These are phyloP conservation scores for Termitomyces sp. DNA, from an alignment of 768 basidiomycete genomes.

Conservation along the genomic window DNA sequence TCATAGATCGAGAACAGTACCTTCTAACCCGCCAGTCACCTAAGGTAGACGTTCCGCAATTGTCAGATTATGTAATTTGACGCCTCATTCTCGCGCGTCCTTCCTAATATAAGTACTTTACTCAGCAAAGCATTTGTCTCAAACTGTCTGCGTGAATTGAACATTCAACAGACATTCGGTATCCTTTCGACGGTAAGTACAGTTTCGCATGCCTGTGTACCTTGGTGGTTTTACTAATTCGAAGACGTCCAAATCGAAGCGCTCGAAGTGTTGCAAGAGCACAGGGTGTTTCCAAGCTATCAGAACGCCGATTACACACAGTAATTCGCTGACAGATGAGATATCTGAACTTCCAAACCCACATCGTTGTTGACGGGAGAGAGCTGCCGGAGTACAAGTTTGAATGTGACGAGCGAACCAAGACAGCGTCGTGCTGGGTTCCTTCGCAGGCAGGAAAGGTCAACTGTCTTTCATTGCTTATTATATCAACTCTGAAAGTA, in stretches of 20 bases:
- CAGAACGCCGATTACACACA: neutral
- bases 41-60: neutral
- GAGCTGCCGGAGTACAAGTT: constrained; percentile 12
- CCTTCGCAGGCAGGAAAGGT: constrained; percentile 20
- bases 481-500: neutral
- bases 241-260: neutral
- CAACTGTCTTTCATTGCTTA: neutral
- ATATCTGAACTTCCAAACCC: neutral
- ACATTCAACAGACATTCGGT: neutral
- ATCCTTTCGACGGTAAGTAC: neutral
- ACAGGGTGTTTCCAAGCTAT: neutral
- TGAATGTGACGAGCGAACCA: constrained; percentile 5
- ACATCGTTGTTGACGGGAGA: constrained; percentile 10
- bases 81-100: neutral
- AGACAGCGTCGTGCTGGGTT: constrained; percentile 17
- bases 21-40: too few relatives aligned
- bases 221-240: neutral
- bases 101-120: neutral
- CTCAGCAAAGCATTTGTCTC: neutral
- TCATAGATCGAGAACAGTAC: neutral
- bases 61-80: neutral
- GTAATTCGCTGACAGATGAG: neutral
- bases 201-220: neutral
- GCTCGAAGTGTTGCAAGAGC: neutral
- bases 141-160: too few relatives aligned